These are phyloP conservation scores for Schwanniomyces etchellsii DNA, from an alignment of 1,139 yeast species.

Conservation along the genomic window DNA sequence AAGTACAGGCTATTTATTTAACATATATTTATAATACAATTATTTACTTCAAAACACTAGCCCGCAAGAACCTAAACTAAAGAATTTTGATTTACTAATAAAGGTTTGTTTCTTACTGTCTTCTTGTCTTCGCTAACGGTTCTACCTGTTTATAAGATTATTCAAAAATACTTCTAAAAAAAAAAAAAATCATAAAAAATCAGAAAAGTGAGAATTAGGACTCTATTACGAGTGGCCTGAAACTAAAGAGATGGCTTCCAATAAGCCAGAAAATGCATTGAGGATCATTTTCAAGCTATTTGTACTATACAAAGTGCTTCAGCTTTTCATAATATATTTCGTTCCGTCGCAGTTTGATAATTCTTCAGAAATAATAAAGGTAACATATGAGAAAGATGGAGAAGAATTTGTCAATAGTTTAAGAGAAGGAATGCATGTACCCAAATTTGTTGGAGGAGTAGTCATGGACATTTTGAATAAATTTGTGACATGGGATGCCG, in stretches of 20 bases:
- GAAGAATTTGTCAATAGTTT: constrained; percentile 1
- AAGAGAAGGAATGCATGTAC: constrained; percentile 3
- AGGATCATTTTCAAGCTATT: constrained; percentile 17
- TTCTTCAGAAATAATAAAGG: constrained; percentile 26
- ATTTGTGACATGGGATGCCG: constrained; percentile 80
- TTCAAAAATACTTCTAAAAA: no score
- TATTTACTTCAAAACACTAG: neutral
- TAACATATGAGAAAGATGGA: constrained; percentile 4
- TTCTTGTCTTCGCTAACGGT: neutral
- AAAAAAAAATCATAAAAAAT: no score
- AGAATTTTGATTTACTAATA: no score
- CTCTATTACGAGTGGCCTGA: no score
- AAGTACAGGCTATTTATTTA: neutral
- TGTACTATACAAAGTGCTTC: constrained; percentile 21
- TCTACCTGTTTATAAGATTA: no score
- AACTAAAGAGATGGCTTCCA: no score
- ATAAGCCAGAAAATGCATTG: no score
- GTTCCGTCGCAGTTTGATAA: constrained; percentile 37
- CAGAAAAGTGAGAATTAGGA: no score
- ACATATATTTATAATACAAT: neutral
- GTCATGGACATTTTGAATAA: constrained; percentile 29
- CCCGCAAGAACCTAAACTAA: neutral
- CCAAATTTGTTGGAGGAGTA: constrained; percentile 4
- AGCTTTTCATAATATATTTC: constrained; percentile 23
- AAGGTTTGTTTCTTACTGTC: neutral